Evolutionary conservation across 2,329 filamentous ascomycete genomes (phyloP).

Genomic region (Cladorrhinum sp.): DNA sequence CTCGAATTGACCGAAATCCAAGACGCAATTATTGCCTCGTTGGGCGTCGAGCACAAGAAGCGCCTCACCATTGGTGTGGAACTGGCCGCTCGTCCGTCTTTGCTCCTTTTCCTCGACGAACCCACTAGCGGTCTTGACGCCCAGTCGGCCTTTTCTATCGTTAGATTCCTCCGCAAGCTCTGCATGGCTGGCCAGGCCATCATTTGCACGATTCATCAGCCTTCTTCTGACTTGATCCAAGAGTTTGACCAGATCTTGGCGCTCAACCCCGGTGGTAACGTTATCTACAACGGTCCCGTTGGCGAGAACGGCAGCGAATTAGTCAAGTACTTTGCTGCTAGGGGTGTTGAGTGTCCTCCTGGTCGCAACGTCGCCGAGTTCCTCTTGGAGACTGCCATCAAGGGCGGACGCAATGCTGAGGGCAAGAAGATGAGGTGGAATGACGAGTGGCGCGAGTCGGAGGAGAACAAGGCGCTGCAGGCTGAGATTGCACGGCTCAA

Average conservation of each 20-base stretch:
- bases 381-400: conserved; percentile 49
- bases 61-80: conserved; percentile 74
- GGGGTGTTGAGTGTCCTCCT: conserved; percentile 46
- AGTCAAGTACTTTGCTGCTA: conserved; percentile 57
- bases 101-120: conserved; percentile 73
- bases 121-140: conserved; percentile 72
- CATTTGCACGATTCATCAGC: conserved; percentile 46
- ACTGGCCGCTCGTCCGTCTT: conserved; percentile 66
- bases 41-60: conserved; percentile 46
- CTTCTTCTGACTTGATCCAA: conserved; percentile 41
- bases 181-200: conserved; percentile 44
- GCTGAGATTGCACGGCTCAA: conserved; percentile 41
- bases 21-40: conserved; percentile 65
- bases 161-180: conserved; percentile 65
- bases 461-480: conserved; percentile 33
- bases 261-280: conserved; percentile 45
- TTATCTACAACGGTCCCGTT: conserved; percentile 28
- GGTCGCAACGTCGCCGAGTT: conserved; percentile 65
- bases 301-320: conserved; percentile 35
- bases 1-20: conserved; percentile 66
- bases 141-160: conserved; percentile 72
- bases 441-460: conserved; percentile 36
- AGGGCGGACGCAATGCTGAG: conserved; percentile 44
- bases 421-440: conserved; percentile 40
- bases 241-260: conserved; percentile 54